Percentiles rank a stretch among this genome's conserved stretches.
Evolutionary conservation across 306 rosid genomes (phyloP).

Genomic region (Ammopiptanthus mongolicus): DNA sequence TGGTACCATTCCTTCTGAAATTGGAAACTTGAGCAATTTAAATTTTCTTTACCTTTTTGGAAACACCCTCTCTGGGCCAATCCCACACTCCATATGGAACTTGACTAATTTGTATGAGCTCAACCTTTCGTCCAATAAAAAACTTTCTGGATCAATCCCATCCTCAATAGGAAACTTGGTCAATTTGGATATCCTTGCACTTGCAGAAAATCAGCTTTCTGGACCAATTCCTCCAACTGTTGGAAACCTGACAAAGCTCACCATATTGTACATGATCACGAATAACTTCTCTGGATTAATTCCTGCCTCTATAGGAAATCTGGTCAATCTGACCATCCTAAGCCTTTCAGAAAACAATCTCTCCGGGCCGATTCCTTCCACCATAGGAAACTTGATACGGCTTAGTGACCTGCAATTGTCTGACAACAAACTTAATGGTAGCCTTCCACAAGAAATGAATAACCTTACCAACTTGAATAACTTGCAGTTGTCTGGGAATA

Average conservation of each 20-base stretch:
- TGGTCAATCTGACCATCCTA: not conserved
- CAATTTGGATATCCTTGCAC: not conserved
- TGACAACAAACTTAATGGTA: not conserved
- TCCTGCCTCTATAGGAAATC: not conserved
- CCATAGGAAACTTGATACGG: not conserved
- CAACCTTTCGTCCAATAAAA: not conserved
- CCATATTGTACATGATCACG: not conserved
- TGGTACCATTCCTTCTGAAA: constrained; percentile 3
- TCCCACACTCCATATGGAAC: constrained; percentile 26
- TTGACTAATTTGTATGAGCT: constrained; percentile 9
- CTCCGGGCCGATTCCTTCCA: not conserved
- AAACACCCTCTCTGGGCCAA: constrained; percentile 8
- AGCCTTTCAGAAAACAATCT: not conserved
- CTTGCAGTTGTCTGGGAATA: not conserved
- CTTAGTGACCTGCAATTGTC: not conserved
- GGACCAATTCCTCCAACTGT: constrained; percentile 29
- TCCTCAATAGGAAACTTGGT: constrained; percentile 2
- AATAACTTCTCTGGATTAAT: not conserved
- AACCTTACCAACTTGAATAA: not conserved
- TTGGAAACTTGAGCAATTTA: not conserved
- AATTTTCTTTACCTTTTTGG: not conserved
- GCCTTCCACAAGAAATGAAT: not conserved
- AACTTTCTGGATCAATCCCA: not conserved
- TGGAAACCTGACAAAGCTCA: constrained; percentile 25
- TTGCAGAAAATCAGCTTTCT: not conserved